Evolutionary conservation across 1,139 yeast genomes (phyloP), one percentile per base, ranked within the genome.

Genomic region (Pichiaceae sp.): DNA sequence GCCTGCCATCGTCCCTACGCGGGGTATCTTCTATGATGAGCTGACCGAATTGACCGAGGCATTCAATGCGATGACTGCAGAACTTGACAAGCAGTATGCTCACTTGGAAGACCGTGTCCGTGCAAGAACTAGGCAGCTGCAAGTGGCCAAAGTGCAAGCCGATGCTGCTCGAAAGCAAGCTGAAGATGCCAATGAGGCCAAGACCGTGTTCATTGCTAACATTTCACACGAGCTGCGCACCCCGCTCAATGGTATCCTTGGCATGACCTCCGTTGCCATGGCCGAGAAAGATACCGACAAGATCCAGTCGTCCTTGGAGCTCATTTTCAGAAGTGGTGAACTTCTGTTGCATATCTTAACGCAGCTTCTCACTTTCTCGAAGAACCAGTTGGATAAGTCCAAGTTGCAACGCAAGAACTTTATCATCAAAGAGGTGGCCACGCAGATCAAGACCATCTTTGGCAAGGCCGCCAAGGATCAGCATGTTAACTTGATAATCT

Each of bases 181-280:
- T 0, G 96, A 89, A 59, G 74, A 81, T 28, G 97, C 98, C 2
- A 89, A 86, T 59, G 96, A 86, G 51, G 95, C 96, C 7, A 89
- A 89, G 52, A 84, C 96, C 0, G 85, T 86, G 14, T 91, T 91
- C 57, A 87, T 91, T 56, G 97, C 97, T 16, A 91, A 89, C 56
- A 87, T 91, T 28, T 87, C 96, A 0, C 97, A 91, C 56, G 98
- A 91, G 60, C 69, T 91, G 53, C 70, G 96, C 47, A 91, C 98
- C 0, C 98, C 98, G 1, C 65, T 91, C 48, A 91, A 91, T 58
- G 98, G 97, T 55, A 91, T 91, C 32, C 64, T 91, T 40, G 98
- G 98, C 39, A 85, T 91, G 95, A 84, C 96, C 0, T 83, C 95
- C 2, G 85, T 89, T 39, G 91, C 96, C 2, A 74, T 86, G 78